These are phyloP conservation scores for Saccharomycopsis lassenensis DNA, from an alignment of 805 yeast species.

Conservation along the genomic window DNA sequence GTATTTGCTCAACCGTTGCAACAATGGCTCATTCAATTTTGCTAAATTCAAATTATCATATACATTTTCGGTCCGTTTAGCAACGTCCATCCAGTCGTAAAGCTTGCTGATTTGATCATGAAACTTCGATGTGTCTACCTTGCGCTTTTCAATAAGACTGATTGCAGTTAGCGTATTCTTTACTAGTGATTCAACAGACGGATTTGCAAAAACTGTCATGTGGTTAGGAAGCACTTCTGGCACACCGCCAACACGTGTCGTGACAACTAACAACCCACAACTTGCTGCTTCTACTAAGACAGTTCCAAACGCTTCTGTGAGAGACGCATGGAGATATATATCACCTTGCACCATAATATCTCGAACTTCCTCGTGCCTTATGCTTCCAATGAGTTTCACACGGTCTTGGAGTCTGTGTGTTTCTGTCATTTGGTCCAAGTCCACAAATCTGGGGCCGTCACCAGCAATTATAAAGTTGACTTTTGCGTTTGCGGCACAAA, in stretches of 20 bases:
- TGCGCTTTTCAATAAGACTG: constrained; percentile 38
- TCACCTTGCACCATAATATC: constrained; percentile 91
- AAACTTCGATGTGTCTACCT: constrained; percentile 62
- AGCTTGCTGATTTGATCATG: constrained; percentile 67
- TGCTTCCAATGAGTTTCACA: constrained; percentile 75
- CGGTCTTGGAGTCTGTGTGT: constrained; percentile 74
- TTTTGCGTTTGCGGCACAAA: constrained; percentile 51
- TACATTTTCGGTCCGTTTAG: constrained; percentile 73
- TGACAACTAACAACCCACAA: constrained; percentile 86
- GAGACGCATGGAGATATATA: constrained; percentile 83
- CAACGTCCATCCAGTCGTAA: constrained; percentile 92
- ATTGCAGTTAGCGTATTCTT: constrained; percentile 67
- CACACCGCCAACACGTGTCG: constrained; percentile 94
- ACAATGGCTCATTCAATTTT: constrained; percentile 39
- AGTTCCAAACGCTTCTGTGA: constrained; percentile 97
- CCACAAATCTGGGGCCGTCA: constrained; percentile 91
- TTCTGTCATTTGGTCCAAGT: constrained; percentile 92
- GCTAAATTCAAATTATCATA: constrained; percentile 42
- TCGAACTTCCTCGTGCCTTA: constrained; percentile 85
- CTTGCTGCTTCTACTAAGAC: constrained; percentile 96
- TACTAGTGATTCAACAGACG: constrained; percentile 76
- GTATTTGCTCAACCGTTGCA: constrained; percentile 50
- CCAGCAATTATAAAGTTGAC: constrained; percentile 88
- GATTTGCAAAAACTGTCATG: constrained; percentile 87
- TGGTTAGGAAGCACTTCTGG: constrained; percentile 91